phyloP scores from a whole-genome alignment of 2,329 filamentous ascomycete genomes.

The Penicillium expansum region DNA sequence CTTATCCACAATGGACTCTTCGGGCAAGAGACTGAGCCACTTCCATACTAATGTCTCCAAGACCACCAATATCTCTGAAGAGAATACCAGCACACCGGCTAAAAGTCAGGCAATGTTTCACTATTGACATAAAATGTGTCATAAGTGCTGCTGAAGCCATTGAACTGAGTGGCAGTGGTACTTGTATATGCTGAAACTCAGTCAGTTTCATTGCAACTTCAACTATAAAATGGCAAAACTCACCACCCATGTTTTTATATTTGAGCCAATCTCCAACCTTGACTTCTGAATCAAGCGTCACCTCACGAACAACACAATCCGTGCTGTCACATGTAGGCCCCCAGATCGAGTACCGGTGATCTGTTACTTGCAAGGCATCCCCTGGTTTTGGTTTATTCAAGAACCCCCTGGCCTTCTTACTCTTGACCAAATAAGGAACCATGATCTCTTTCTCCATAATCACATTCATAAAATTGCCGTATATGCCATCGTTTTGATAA shows the following conservation, averaged over 20 bases:
- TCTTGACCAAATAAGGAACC: constrained; percentile 8
- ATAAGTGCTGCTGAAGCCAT: constrained; percentile 21
- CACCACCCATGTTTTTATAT: constrained; percentile 31
- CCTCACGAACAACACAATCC: constrained; percentile 22
- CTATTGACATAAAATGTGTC: constrained; percentile 27
- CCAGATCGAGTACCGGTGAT: constrained; percentile 27
- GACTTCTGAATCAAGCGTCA: constrained; percentile 16
- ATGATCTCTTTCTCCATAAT: constrained; percentile 15
- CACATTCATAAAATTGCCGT: constrained; percentile 25
- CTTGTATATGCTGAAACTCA: background rate
- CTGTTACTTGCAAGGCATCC: background rate
- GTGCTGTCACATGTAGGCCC: constrained; percentile 31
- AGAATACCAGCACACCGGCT: background rate
- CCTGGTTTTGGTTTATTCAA: background rate
- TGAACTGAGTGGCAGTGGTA: constrained; percentile 23
- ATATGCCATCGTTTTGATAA: constrained; percentile 31
- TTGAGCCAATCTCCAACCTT: constrained; percentile 28
- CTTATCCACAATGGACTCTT: background rate
- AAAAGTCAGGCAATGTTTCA: constrained; percentile 13
- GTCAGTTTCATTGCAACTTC: background rate
- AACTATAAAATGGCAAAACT: background rate
- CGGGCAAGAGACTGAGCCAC: background rate
- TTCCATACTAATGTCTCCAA: background rate
- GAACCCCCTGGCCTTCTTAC: background rate
- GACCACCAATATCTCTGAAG: background rate